A percentile compares a stretch with the other conserved stretches of the same genome.
Evolutionary conservation across 163 green algal genomes (phyloP).

Genomic region (Chlamydomonas reinhardtii): DNA sequence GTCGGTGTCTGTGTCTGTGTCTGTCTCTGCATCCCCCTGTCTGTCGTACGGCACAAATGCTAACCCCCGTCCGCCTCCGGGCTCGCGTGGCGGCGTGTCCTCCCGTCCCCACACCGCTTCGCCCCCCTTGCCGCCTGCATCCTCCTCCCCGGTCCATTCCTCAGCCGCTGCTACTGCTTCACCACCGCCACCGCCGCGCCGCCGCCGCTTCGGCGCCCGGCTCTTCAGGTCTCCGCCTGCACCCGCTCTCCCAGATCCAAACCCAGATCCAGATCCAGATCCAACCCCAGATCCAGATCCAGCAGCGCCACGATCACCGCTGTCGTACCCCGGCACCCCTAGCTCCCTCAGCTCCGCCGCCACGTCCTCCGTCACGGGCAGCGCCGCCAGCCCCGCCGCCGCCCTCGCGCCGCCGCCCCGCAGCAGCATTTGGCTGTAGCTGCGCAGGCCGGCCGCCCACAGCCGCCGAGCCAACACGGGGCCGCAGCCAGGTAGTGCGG

Average conservation of each 20-base stretch:
- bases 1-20: neutral
- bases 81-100: neutral
- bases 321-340: no score
- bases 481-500: conserved; percentile 51
- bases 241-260: no score
- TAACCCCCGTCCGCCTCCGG: neutral
- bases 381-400: no score
- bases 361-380: no score
- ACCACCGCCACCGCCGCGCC: neutral
- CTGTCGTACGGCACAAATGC: no score
- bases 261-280: neutral
- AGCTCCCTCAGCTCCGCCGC: no score
- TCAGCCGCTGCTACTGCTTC: neutral
- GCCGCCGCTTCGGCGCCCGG: neutral
- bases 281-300: no score
- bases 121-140: no score
- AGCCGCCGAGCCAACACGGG: conserved; percentile 27
- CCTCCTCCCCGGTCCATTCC: no score
- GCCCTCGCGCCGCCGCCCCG: neutral
- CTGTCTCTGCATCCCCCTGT: no score
- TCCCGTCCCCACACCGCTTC: neutral
- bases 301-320: neutral
- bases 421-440: conserved; percentile 33
- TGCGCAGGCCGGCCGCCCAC: conserved; percentile 38
- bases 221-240: neutral